Percentiles rank a stretch among this genome's conserved stretches.
phyloP scores from a whole-genome alignment of 2,329 filamentous ascomycete genomes.

The Xylariaceae sp. region DNA sequence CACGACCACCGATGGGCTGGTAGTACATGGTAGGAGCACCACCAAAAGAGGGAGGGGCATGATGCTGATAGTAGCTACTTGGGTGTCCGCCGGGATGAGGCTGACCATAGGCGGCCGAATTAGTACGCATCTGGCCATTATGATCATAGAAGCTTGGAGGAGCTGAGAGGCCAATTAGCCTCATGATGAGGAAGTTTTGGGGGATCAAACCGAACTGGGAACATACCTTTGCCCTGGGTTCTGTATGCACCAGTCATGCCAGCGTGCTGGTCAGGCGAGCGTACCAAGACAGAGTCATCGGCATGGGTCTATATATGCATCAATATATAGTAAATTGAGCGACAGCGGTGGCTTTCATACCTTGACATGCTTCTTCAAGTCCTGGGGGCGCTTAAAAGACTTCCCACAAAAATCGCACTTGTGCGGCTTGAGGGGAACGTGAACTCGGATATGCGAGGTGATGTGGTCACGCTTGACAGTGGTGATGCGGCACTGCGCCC shows the following conservation, averaged over 20 bases:
- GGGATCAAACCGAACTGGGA: slow-evolving; percentile 14
- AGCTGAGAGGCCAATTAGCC: slow-evolving; percentile 43
- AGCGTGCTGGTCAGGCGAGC: slow-evolving; percentile 47
- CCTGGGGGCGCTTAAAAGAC: slow-evolving; percentile 97
- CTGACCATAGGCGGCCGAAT: slow-evolving; percentile 47
- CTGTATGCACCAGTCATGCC: slow-evolving; percentile 50
- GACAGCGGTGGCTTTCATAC: slow-evolving; percentile 29
- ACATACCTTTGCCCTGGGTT: slow-evolving; percentile 50
- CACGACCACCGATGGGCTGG: slow-evolving; percentile 55
- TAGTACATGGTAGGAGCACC: slow-evolving; percentile 76
- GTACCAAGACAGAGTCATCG: slow-evolving; percentile 77
- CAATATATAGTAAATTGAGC: too few species aligned
- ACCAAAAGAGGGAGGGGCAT: slow-evolving; percentile 52
- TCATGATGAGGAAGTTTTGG: slow-evolving; percentile 27
- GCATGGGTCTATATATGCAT: slow-evolving; percentile 72
- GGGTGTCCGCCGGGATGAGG: slow-evolving; percentile 46
- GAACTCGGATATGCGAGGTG: slow-evolving; percentile 96
- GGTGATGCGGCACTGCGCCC: slow-evolving; percentile 92
- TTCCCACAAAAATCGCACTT: slow-evolving; percentile 99
- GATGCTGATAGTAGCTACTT: slow-evolving; percentile 58
- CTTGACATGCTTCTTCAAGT: slow-evolving; percentile 99
- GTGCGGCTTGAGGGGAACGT: slow-evolving; percentile 98
- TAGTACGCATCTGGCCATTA: slow-evolving; percentile 58
- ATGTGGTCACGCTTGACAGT: slow-evolving; percentile 99
- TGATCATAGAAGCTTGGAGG: slow-evolving; percentile 61